Conservation (phyloP, 805 yeast species). For the Candida peoriensis region DNA sequence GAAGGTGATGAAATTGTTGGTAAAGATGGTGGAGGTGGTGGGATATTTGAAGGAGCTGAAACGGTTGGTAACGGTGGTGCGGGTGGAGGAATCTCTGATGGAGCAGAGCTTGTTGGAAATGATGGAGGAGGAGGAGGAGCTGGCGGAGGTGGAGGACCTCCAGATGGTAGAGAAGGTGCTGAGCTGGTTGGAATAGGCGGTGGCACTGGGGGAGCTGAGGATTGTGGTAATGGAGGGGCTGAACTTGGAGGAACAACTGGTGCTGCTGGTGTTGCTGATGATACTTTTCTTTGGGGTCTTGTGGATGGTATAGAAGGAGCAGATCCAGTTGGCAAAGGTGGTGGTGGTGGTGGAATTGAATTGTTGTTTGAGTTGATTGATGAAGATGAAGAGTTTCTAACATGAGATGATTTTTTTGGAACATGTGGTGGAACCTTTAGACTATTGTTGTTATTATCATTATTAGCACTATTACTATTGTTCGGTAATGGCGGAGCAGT, state of each 20-base stretch:
- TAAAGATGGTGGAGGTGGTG: slow-evolving; percentile 14
- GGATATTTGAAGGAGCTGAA: slow-evolving; percentile 7
- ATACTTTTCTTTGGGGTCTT: slow-evolving; percentile 17
- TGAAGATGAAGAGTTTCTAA: slow-evolving; percentile 12
- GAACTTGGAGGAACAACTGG: slow-evolving; percentile 11
- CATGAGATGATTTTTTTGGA: slow-evolving; percentile 15
- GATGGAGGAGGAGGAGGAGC: slow-evolving; percentile 19
- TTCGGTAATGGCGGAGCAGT: slow-evolving; percentile 21
- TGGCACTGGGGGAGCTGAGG: slow-evolving; percentile 24
- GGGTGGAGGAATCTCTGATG: slow-evolving; percentile 25
- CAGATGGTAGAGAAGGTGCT: slow-evolving; percentile 11
- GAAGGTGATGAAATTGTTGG: slow-evolving; percentile 22
- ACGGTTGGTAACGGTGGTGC: slow-evolving; percentile 29
- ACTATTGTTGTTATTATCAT: too few species aligned
- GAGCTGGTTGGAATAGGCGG: slow-evolving; percentile 25
- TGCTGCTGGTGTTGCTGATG: slow-evolving; percentile 18
- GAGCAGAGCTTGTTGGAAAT: too few species aligned
- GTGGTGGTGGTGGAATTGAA: slow-evolving; percentile 29
- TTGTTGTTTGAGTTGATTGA: slow-evolving; percentile 12
- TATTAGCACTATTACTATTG: slow-evolving; percentile 12
- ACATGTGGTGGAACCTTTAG: slow-evolving; percentile 15
- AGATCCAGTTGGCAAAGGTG: slow-evolving; percentile 24
- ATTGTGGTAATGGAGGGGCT: slow-evolving; percentile 4
- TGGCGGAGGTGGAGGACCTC: slow-evolving; percentile 8
- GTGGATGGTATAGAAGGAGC: slow-evolving; percentile 26